Conservation (phyloP, 768 basidiomycete genomes). For the Lentinula lateritia region DNA sequence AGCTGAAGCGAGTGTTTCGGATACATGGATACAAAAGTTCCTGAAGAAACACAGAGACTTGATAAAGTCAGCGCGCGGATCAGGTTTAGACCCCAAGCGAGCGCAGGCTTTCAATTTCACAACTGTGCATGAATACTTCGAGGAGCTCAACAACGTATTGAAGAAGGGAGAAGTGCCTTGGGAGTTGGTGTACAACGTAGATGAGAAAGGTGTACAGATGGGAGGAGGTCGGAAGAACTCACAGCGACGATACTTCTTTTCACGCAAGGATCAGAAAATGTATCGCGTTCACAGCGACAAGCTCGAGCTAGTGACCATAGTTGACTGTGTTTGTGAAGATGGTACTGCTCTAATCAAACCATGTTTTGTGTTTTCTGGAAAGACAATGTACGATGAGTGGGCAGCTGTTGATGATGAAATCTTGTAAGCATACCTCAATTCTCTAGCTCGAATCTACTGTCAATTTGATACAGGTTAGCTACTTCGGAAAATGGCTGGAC, state of each 20-base stretch:
- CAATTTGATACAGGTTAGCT: conserved; percentile 21
- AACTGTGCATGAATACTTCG: too few species aligned
- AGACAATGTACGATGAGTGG: conserved; percentile 17
- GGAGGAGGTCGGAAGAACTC: conserved; percentile 18
- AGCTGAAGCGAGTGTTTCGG: background rate
- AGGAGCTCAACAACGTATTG: conserved; percentile 14
- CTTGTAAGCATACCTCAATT: conserved; percentile 9
- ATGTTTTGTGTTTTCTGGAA: conserved; percentile 30
- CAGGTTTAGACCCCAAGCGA: conserved; percentile 26
- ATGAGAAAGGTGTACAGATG: conserved; percentile 22
- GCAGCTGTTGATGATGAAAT: conserved; percentile 18
- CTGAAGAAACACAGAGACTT: background rate
- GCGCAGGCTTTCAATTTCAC: conserved; percentile 26
- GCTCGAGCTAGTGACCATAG: conserved; percentile 34
- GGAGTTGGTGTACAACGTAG: conserved; percentile 24
- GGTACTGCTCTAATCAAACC: conserved; percentile 21
- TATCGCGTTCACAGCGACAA: conserved; percentile 23
- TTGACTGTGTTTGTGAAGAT: conserved; percentile 32
- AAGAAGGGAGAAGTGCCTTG: conserved; percentile 16
- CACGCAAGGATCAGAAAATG: conserved; percentile 11
- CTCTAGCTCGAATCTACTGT: background rate
- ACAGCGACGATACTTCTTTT: conserved; percentile 17
- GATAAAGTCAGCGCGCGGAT: background rate
- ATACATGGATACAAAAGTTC: background rate
- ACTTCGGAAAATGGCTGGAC: conserved; percentile 24